Evolutionary conservation across 1,139 yeast species (phyloP).

Genomic region (Ogataea hybrid): DNA sequence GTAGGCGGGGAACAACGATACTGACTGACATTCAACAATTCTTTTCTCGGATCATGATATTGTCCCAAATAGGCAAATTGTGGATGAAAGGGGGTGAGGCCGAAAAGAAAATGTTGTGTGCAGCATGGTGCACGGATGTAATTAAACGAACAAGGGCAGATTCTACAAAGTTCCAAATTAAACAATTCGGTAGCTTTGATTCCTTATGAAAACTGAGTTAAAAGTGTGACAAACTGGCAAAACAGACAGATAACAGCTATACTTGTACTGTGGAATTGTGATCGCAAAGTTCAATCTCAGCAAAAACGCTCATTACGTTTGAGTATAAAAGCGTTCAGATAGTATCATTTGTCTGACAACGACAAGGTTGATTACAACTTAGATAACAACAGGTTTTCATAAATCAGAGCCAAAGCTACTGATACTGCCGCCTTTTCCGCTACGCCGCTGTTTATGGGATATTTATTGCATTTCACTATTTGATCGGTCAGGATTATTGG

Average conservation of each 20-base stretch:
- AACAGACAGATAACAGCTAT: conserved; percentile 1
- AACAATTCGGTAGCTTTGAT: conserved; percentile 4
- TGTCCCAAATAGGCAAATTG: conserved; percentile 6
- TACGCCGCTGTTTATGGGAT: background rate
- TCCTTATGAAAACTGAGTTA: conserved; percentile 9
- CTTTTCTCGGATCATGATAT: too few relatives aligned
- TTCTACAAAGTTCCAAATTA: conserved; percentile 6
- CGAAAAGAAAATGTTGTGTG: background rate
- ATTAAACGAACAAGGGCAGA: background rate
- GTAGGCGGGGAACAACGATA: background rate
- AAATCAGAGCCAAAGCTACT: background rate
- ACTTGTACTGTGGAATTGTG: conserved; percentile 3
- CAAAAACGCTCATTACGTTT: background rate
- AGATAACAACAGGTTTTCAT: background rate
- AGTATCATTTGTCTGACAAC: background rate
- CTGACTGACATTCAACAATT: too few relatives aligned
- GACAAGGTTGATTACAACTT: background rate
- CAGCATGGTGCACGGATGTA: conserved; percentile 5
- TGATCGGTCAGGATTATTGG: conserved; percentile 6
- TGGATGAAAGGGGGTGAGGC: background rate
- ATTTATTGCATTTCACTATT: conserved; percentile 3
- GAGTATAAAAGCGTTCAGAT: conserved; percentile 8
- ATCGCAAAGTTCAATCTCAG: background rate
- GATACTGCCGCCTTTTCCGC: background rate
- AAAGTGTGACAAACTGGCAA: conserved; percentile 5